Conservation (phyloP, 2,329 filamentous ascomycete genomes). For the Teratosphaeriaceae sp. region DNA sequence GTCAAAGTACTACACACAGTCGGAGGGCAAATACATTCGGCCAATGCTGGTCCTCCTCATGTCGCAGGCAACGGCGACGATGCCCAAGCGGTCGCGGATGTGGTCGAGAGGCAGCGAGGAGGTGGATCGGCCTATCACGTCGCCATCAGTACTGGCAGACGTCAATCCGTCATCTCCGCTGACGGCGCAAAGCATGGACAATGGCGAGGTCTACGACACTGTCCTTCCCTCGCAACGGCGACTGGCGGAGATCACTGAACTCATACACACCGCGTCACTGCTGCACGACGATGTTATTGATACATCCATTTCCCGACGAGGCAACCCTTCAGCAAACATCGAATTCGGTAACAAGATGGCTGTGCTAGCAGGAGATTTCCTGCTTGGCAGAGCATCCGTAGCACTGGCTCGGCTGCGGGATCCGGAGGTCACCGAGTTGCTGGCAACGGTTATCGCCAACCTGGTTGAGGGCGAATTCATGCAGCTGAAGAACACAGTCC, state of each 20-base stretch:
- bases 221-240: constrained; percentile 91
- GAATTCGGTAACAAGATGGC: constrained; percentile 99
- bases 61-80: constrained; percentile 86
- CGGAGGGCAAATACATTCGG: constrained; percentile 93
- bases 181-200: constrained; percentile 43
- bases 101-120: constrained; percentile 20
- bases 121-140: constrained; percentile 57
- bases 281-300: constrained; percentile 99
- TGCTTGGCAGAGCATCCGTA: constrained; percentile 87
- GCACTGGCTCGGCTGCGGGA: constrained; percentile 85
- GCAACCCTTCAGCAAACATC: constrained; percentile 80
- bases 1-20: constrained; percentile 96
- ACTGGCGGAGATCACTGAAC: constrained; percentile 90
- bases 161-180: constrained; percentile 65
- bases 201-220: constrained; percentile 45
- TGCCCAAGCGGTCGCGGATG: constrained; percentile 52
- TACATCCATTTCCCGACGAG: constrained; percentile 76
- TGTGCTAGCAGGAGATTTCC: constrained; percentile 92
- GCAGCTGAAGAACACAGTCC: constrained; percentile 94
- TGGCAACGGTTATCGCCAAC: constrained; percentile 96
- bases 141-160: constrained; percentile 63
- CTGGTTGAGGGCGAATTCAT: constrained; percentile 98
- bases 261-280: constrained; percentile 94
- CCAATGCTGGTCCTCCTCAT: constrained; percentile 93
- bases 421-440: constrained; percentile 86